Percentiles rank a stretch among this genome's conserved stretches.
Conservation (phyloP, 2,329 filamentous ascomycete species). For the Alternaria hordeiaustralica region DNA sequence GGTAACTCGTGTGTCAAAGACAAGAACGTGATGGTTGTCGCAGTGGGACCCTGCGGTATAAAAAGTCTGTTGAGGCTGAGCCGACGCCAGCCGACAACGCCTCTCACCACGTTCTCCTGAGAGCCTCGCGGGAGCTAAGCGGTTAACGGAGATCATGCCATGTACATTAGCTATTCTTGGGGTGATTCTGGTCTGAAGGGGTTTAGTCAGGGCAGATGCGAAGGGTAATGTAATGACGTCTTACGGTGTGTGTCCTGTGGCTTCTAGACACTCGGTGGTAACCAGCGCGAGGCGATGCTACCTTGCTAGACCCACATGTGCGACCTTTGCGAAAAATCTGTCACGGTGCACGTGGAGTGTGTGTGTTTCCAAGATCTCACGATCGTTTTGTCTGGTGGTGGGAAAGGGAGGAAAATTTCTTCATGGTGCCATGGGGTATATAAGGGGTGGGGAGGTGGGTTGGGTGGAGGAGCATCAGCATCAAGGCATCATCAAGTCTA, state of each 20-base stretch:
- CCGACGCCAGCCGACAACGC: conserved; percentile 16
- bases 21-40: conserved; percentile 5
- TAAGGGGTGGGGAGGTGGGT: conserved; percentile 8
- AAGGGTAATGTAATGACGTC: conserved; percentile 10
- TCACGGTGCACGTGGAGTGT: conserved; percentile 16
- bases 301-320: conserved; percentile 18
- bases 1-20: conserved; percentile 30
- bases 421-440: conserved; percentile 13
- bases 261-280: neutral
- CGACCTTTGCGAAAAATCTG: conserved; percentile 12
- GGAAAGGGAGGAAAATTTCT: conserved; percentile 5
- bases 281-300: neutral
- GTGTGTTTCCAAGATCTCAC: conserved; percentile 8
- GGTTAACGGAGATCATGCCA: conserved; percentile 18
- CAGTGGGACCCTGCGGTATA: conserved; percentile 16
- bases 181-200: neutral
- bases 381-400: conserved; percentile 11
- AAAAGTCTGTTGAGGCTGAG: conserved; percentile 4
- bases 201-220: conserved; percentile 6
- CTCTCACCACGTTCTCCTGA: neutral
- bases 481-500: conserved; percentile 3
- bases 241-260: conserved; percentile 9
- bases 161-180: neutral
- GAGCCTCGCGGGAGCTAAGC: conserved; percentile 10
- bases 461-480: conserved; percentile 3